Percentiles rank a stretch among this genome's conserved stretches.
Evolutionary conservation across 1,139 yeast genomes (phyloP).

Genomic region (Geotrichum phurueaensis): DNA sequence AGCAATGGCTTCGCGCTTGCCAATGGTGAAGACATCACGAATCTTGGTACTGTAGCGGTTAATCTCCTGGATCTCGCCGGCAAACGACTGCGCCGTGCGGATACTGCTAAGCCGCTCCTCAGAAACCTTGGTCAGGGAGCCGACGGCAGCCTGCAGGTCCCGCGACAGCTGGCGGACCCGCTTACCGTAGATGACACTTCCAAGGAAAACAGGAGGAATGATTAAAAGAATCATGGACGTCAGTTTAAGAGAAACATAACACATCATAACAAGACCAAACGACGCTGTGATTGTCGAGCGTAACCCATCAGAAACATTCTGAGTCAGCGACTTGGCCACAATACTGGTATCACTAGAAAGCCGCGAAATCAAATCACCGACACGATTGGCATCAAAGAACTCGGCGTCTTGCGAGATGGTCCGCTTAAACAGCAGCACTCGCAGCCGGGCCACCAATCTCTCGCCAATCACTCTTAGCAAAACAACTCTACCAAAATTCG

Average conservation of each 20-base stretch:
- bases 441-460: constrained; percentile 71
- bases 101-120: constrained; percentile 88
- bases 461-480: constrained; percentile 76
- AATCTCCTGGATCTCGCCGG: constrained; percentile 69
- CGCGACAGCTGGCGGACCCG: constrained; percentile 70
- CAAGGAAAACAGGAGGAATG: constrained; percentile 74
- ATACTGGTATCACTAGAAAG: constrained; percentile 85
- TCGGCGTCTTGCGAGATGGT: constrained; percentile 84
- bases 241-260: constrained; percentile 72
- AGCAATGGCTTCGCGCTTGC: constrained; percentile 73
- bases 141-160: constrained; percentile 77
- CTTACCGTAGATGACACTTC: constrained; percentile 74
- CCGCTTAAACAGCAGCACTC: constrained; percentile 69
- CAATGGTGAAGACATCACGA: constrained; percentile 64
- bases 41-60: constrained; percentile 62
- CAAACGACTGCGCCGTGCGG: constrained; percentile 81
- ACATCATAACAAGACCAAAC: constrained; percentile 85
- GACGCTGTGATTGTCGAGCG: constrained; percentile 73
- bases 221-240: constrained; percentile 69
- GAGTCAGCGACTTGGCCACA: constrained; percentile 80
- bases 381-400: constrained; percentile 86
- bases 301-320: constrained; percentile 85
- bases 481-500: constrained; percentile 77
- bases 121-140: constrained; percentile 78
- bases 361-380: constrained; percentile 88